Base-by-base conservation (phyloP, 352 stramenopile genomes). In the Pythium phragmitis region DNA sequence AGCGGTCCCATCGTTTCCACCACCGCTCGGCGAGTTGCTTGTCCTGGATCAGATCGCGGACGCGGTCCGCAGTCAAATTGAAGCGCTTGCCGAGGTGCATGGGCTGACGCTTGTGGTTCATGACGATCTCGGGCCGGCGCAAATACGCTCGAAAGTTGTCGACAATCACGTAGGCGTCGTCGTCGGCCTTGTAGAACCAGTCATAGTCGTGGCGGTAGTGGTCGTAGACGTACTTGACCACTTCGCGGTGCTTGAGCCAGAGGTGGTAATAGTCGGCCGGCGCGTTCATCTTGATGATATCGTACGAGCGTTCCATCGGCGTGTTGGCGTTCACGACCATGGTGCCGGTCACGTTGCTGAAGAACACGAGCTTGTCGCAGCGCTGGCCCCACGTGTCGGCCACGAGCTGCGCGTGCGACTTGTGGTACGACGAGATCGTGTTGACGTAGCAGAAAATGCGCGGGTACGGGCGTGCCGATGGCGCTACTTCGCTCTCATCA, bases 151-250 rank as follows among this genome's bases (percentile, higher is more conserved):
- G 72, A 50, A 94, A 66, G 60, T 94, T 94, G 64, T 94, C 83
- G 42, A 92, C 45, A 30, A 94, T 72, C 13, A 94, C 81, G 62
- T 89, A 94, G 8, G 85, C 83, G 59, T 94, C 85, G 70, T 94
- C 85, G 59, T 94, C 85, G 4, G 80, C 78, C 61, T 94, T 94
- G 74, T 94, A 94, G 60, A 94, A 92, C 85, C 85, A 94, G 72
- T 94, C 83, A 59, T 80, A 94, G 34, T 85, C 81, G 71, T 94
- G 78, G 12, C 85, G 85, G 53, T 87, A 92, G 66, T 80, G 72
- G 47, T 80, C 52, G 71, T 91, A 76, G 11, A 91, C 78, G 63
- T 92, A 91, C 34, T 75, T 65, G 23, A 92, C 64, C 26, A 71
- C 90, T 30, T 73, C 77, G 64, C 89, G 91, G 69, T 90, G 80